Evolutionary conservation across 176 grass and related monocot species (phyloP).

Genomic region (Bolboschoenus planiculmis): DNA sequence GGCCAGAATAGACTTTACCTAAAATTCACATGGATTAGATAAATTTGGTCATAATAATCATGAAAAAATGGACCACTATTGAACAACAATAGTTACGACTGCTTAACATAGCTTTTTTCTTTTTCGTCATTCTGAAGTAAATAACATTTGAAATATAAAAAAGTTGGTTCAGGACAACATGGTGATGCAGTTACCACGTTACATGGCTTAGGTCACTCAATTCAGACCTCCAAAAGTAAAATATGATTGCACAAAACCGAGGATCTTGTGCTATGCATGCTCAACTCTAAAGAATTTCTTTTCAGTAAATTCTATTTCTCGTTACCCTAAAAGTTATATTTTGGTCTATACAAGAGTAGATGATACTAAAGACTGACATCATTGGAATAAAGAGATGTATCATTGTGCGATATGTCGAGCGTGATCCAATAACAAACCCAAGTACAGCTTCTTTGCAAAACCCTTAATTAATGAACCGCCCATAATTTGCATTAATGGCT

Average conservation of each 20-base stretch:
- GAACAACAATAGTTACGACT: not conserved
- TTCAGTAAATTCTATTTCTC: not conserved
- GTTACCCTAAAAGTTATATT: not conserved
- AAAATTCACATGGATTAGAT: not conserved
- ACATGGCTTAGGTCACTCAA: not conserved
- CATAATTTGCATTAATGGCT: not conserved
- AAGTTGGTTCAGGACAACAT: not conserved
- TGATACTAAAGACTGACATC: not conserved
- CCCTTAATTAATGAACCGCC: not conserved
- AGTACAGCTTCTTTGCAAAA: not conserved
- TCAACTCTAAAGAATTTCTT: not conserved
- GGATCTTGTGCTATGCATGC: not conserved
- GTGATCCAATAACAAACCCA: not conserved
- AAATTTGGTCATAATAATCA: not conserved
- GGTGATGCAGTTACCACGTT: not conserved
- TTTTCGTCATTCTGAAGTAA: not conserved
- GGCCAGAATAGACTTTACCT: not conserved
- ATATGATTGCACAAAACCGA: not conserved
- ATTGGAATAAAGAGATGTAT: not conserved
- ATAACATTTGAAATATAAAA: too few relatives aligned
- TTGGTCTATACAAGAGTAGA: not conserved
- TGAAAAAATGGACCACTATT: not conserved
- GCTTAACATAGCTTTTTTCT: not conserved
- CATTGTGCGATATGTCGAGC: not conserved
- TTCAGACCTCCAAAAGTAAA: not conserved